A percentile compares a stretch with the other conserved stretches of the same genome.
These are phyloP conservation scores for Pleoardoris graminearum DNA, from an alignment of 2,329 filamentous ascomycete species.

Conservation along the genomic window DNA sequence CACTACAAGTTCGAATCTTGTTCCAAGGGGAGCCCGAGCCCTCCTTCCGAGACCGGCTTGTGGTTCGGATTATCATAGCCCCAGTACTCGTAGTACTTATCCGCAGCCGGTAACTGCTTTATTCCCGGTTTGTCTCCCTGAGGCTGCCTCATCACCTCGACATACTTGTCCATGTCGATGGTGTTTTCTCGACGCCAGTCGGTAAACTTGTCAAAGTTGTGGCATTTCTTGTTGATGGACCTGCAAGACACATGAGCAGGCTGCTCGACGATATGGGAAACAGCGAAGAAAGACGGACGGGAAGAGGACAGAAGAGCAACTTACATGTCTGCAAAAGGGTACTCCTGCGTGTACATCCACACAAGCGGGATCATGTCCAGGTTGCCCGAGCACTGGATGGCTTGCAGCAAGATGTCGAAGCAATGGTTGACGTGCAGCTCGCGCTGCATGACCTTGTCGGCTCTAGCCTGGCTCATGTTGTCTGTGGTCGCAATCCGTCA, in stretches of 20 bases:
- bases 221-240: constrained; percentile 22
- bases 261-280: not conserved
- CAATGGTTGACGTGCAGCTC: constrained; percentile 21
- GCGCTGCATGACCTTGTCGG: constrained; percentile 12
- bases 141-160: constrained; percentile 19
- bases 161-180: constrained; percentile 23
- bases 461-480: constrained; percentile 12
- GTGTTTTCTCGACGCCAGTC: constrained; percentile 19
- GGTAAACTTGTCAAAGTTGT: constrained; percentile 20
- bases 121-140: constrained; percentile 15
- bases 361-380: constrained; percentile 19
- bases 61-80: constrained; percentile 23
- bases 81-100: constrained; percentile 24
- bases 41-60: constrained; percentile 15
- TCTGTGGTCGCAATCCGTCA: not conserved
- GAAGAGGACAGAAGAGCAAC: not conserved
- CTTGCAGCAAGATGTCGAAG: constrained; percentile 16
- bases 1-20: constrained; percentile 8
- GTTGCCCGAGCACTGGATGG: constrained; percentile 17
- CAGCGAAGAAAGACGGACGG: not conserved
- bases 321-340: constrained; percentile 14
- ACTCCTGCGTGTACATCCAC: constrained; percentile 17
- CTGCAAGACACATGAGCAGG: not conserved
- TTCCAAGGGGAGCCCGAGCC: constrained; percentile 14
- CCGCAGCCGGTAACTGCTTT: constrained; percentile 19